Base-by-base conservation (phyloP, 2,329 filamentous ascomycete genomes). In the Fusarium guadeloupense region DNA sequence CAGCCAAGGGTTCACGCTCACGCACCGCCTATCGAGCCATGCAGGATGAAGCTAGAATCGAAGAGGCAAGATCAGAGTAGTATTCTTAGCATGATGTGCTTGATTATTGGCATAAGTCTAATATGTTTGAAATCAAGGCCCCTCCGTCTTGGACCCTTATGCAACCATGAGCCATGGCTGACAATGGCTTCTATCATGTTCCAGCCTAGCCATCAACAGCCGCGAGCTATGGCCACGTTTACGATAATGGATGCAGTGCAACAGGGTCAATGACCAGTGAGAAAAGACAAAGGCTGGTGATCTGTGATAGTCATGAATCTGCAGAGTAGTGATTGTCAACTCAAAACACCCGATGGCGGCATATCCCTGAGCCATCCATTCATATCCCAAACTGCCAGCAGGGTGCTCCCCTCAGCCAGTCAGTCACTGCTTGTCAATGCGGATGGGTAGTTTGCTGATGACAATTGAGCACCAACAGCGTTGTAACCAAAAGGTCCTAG, bases 271-370 rank as follows among this genome's bases (percentile, higher is more conserved):
- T 39, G 44, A 17, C 28, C 20, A 33, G 28, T 19, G n/a, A 47
- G 28, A 20, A 33, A 33, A 17, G 19, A 23, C 16, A 33, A 31
- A 23, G 8, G 26, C 9, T 16, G 19, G 41, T 25, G 16, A 25
- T 28, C 19, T 17, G 12, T 44, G 30, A 30, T 12, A 30, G 12
- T 20, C 28, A 28, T 35, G 40, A 30, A 51, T 41, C 8, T 41
- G 44, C 23, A 28, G 54, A 38, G 16, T 28, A 35, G 26, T 12
- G 13, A 41, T 44, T 53, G 46, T 64, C 64, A 69, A 68, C 54
- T 53, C 59, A 62, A 69, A 69, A 69, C 66, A 62, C 55, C 48
- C 54, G 48, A 66, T 57, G 66, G 61, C 48, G 62, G 49, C 25
- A 61, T 52, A 69, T 59, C 55, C 55, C 58, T 69, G 64, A 56